phyloP scores from a whole-genome alignment of 495 filamentous ascomycete species.

The Annulohypoxylon moriforme region DNA sequence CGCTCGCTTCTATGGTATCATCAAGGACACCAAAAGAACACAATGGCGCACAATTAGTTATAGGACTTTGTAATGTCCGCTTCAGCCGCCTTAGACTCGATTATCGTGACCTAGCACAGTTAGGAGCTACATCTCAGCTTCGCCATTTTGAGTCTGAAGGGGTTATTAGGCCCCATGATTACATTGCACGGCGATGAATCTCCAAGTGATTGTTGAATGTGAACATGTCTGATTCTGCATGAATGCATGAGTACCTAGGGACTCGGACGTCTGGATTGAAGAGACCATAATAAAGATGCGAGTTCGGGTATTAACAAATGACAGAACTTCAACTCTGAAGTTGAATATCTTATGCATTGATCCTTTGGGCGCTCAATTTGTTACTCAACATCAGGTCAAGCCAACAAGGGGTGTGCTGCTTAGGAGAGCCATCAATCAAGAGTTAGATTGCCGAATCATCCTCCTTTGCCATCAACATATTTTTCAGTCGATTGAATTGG shows the following conservation, averaged over 20 bases:
- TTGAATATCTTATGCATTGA: slow-evolving; percentile 10
- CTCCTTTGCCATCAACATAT: slow-evolving; percentile 4
- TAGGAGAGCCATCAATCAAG: slow-evolving; percentile 13
- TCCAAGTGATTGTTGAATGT: slow-evolving; percentile 9
- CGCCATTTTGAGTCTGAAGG: slow-evolving; percentile 16
- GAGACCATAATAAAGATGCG: slow-evolving; percentile 1
- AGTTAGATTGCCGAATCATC: slow-evolving; percentile 1
- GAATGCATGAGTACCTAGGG: not conserved
- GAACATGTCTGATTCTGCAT: slow-evolving; percentile 17
- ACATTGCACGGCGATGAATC: slow-evolving; percentile 23
- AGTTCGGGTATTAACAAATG: slow-evolving; percentile 17
- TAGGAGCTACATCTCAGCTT: slow-evolving; percentile 10
- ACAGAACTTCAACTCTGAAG: slow-evolving; percentile 11
- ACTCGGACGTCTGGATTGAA: slow-evolving; percentile 4
- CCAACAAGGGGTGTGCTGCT: slow-evolving; percentile 18
- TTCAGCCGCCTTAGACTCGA: slow-evolving; percentile 22
- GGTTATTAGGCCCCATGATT: slow-evolving; percentile 11
- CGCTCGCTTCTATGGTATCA: slow-evolving; percentile 33
- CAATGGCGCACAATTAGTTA: slow-evolving; percentile 17
- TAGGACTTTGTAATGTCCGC: slow-evolving; percentile 16
- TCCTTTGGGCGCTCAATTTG: slow-evolving; percentile 7
- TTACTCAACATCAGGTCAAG: slow-evolving; percentile 23
- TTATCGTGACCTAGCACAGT: not conserved
- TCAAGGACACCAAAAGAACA: slow-evolving; percentile 27
- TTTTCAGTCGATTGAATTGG: slow-evolving; percentile 20